A percentile compares a stretch with the other conserved stretches of the same genome.
These are phyloP conservation scores for Leccinum variicolor DNA, from an alignment of 768 basidiomycete species.

Conservation along the genomic window DNA sequence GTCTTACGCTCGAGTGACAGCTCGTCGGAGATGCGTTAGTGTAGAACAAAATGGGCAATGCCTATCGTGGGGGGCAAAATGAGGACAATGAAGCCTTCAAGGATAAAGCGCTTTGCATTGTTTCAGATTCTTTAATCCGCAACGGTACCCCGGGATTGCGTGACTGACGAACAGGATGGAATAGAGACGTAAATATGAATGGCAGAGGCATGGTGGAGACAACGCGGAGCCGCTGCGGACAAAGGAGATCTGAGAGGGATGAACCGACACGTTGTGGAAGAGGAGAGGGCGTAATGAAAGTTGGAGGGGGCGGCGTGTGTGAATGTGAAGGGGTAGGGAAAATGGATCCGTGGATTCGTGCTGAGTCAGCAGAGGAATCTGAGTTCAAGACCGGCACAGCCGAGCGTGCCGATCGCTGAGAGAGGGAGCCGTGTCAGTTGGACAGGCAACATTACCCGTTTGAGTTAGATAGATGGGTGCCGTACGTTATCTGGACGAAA, in stretches of 20 bases:
- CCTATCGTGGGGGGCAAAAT: background rate
- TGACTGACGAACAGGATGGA: slow-evolving; percentile 11
- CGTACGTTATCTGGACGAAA: slow-evolving; percentile 29
- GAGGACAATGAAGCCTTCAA: slow-evolving; percentile 2
- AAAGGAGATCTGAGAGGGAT: background rate
- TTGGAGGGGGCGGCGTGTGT: slow-evolving; percentile 6
- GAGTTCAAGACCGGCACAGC: slow-evolving; percentile 23
- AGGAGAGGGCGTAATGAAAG: slow-evolving; percentile 8
- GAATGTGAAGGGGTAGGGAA: background rate
- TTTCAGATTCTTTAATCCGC: background rate
- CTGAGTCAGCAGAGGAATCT: slow-evolving; percentile 27
- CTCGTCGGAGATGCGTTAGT: background rate
- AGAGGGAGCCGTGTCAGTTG: slow-evolving; percentile 29
- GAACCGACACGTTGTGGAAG: slow-evolving; percentile 20
- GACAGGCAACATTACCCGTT: slow-evolving; percentile 29
- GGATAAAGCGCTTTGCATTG: slow-evolving; percentile 1
- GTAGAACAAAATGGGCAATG: background rate
- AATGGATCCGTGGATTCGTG: slow-evolving; percentile 9
- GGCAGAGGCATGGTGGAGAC: slow-evolving; percentile 17
- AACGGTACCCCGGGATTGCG: slow-evolving; percentile 1
- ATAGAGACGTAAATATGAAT: slow-evolving; percentile 16
- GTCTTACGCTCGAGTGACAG: background rate
- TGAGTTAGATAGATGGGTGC: slow-evolving; percentile 30
- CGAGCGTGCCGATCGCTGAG: slow-evolving; percentile 30
- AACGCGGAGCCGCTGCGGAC: slow-evolving; percentile 2